Evolutionary conservation across 257 asterid genomes (phyloP).

Genomic region (Gentiana dahurica): DNA sequence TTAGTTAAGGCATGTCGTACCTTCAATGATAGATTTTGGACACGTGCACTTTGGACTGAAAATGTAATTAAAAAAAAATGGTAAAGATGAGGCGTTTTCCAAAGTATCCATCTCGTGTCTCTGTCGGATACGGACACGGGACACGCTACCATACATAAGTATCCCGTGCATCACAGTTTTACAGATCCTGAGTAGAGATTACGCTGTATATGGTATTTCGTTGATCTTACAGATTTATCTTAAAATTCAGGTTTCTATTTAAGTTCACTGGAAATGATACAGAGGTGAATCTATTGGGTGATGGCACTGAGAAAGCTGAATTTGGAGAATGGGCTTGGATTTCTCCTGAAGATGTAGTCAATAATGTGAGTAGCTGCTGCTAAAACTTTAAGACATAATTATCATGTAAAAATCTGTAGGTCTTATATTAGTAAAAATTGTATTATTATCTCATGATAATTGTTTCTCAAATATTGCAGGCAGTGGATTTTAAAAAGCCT

Average conservation of each 20-base stretch:
- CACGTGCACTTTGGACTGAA: too few species aligned
- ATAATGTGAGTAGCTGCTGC: conserved; percentile 35
- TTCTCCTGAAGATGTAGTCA: conserved; percentile 61
- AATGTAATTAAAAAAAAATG: too few species aligned
- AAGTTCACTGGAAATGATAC: conserved; percentile 78
- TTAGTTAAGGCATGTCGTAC: too few species aligned
- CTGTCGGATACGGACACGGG: too few species aligned
- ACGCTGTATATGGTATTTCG: too few species aligned
- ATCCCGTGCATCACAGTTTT: too few species aligned
- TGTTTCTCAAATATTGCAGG: conserved; percentile 33
- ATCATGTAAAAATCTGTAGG: not conserved
- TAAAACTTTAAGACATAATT: not conserved
- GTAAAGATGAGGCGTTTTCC: too few species aligned
- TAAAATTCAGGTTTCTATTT: conserved; percentile 53
- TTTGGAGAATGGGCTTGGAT: conserved; percentile 96
- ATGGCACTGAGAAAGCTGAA: conserved; percentile 90
- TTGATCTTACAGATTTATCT: too few species aligned
- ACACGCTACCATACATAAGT: too few species aligned
- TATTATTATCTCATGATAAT: not conserved
- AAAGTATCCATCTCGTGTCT: too few species aligned
- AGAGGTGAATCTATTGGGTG: conserved; percentile 89
- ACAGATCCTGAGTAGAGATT: too few species aligned
- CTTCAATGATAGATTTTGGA: too few species aligned
- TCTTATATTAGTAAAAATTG: not conserved
- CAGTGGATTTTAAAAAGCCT: conserved; percentile 89